Evolutionary conservation across 2,329 filamentous ascomycete species (phyloP), one percentile per base, ranked within the genome.

Genomic region (Phoma sp.): DNA sequence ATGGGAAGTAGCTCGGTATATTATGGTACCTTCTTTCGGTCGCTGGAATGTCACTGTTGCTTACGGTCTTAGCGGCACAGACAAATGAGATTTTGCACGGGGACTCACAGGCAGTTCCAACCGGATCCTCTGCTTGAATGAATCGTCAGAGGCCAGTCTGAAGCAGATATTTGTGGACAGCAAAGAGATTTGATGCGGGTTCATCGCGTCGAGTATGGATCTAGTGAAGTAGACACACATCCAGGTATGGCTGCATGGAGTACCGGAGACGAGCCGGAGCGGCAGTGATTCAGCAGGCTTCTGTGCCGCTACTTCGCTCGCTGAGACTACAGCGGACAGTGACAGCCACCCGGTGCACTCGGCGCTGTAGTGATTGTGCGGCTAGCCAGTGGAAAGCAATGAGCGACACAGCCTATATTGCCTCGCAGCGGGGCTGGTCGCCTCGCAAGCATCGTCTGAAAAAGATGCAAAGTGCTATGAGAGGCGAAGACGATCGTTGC

Each of bases 11-110:
- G 6, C 25, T 27, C 25, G 9, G 25, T 9, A 6, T 9, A 27
- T 9, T 9, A 27, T 27, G 25, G 9, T 9, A 27, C 25, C 25
- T 27, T 27, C 25, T 9, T 27, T 27, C 6, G 9, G 25, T 9
- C 25, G 25, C 25, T 9, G 25, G 25, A 32, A 32, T 4, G 2
- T 32, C 31, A 10, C 31, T 32, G 31, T 32, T 15, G 31, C 13
- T 2, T 15, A 57, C 43, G 61, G 62, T 4, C 50, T 63, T 22
- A 58, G 60, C 36, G 61, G 60, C 21, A 48, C 57, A 19, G 61
- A 59, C 49, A 64, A 64, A 43, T n/a, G n/a, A n/a, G n/a, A n/a
- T n/a, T n/a, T 43, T 41, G 46, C 37, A 7, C 36, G 37, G 24
- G 22, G 35, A 19, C 46, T 41, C 29, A 21, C n/a, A n/a, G 17